Evolutionary conservation across 1,139 yeast species (phyloP).

Genomic region (Lodderomyces elongisporus): DNA sequence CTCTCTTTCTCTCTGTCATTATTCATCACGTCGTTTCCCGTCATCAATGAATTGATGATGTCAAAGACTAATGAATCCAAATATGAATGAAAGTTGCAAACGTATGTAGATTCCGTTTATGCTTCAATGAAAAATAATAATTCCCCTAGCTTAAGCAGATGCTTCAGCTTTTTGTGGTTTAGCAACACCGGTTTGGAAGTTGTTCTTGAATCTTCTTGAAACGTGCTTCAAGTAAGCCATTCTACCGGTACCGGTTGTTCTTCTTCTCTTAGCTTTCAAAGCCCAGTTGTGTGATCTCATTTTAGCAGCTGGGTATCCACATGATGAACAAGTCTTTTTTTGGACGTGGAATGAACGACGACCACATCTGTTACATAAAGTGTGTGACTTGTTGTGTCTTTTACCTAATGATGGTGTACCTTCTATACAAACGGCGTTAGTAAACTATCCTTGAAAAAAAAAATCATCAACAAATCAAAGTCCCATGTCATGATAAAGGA

Average conservation of each 20-base stretch:
- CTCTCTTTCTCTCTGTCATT: no score
- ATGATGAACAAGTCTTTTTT: slow-evolving; percentile 97
- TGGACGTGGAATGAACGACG: slow-evolving; percentile 98
- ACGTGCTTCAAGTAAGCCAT: slow-evolving; percentile 97
- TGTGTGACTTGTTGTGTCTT: slow-evolving; percentile 99
- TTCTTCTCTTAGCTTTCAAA: slow-evolving; percentile 98
- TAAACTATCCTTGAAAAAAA: slow-evolving; percentile 5
- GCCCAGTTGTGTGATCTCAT: slow-evolving; percentile 99
- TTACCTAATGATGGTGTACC: slow-evolving; percentile 99
- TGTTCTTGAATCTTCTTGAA: slow-evolving; percentile 97
- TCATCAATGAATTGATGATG: no score
- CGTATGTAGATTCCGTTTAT: no score
- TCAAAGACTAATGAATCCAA: no score
- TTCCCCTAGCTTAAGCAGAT: no score
- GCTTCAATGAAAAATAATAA: no score
- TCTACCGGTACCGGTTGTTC: slow-evolving; percentile 99
- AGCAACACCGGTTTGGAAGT: slow-evolving; percentile 90
- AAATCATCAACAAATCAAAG: no score
- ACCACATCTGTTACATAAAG: slow-evolving; percentile 99
- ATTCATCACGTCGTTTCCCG: no score
- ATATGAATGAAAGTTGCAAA: no score
- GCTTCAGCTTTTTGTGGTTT: slow-evolving; percentile 52
- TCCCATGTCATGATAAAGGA: no score
- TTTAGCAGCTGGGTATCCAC: slow-evolving; percentile 99
- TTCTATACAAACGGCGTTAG: slow-evolving; percentile 48